Evolutionary conservation across 1,139 yeast genomes (phyloP).

Genomic region (Hanseniaspora gamundiae): DNA sequence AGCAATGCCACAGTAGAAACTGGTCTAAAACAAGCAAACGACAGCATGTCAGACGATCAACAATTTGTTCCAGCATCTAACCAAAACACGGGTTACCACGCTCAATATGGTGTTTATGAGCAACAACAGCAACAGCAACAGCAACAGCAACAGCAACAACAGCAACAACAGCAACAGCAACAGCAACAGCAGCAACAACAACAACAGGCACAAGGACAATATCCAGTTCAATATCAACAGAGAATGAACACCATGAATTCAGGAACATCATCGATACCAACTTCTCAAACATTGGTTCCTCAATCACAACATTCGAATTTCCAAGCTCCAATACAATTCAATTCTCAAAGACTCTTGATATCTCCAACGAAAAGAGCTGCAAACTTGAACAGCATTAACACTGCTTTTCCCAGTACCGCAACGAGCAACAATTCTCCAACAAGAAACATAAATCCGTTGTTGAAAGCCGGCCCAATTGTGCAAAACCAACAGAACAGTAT

Average conservation of each 20-base stretch:
- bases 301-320: background rate
- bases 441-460: constrained; percentile 1
- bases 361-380: background rate
- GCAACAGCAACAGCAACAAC: constrained; percentile 8
- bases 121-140: constrained; percentile 8
- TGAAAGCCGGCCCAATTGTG: constrained; percentile 8
- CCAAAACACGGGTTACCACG: background rate
- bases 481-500: constrained; percentile 25
- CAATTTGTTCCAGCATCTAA: background rate
- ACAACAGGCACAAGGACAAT: constrained; percentile 6
- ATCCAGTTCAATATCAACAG: background rate
- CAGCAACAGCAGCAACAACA: constrained; percentile 1
- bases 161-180: constrained; percentile 7
- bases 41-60: background rate
- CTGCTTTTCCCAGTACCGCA: background rate
- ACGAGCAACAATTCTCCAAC: background rate
- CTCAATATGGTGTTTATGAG: constrained; percentile 6
- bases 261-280: background rate
- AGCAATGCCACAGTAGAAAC: background rate
- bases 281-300: background rate
- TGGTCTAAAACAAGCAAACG: background rate
- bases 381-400: background rate
- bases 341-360: constrained; percentile 8
- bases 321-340: constrained; percentile 1
- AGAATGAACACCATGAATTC: constrained; percentile 1